Evolutionary conservation across 768 basidiomycete genomes (phyloP).

Genomic region (Royoungia palumana): DNA sequence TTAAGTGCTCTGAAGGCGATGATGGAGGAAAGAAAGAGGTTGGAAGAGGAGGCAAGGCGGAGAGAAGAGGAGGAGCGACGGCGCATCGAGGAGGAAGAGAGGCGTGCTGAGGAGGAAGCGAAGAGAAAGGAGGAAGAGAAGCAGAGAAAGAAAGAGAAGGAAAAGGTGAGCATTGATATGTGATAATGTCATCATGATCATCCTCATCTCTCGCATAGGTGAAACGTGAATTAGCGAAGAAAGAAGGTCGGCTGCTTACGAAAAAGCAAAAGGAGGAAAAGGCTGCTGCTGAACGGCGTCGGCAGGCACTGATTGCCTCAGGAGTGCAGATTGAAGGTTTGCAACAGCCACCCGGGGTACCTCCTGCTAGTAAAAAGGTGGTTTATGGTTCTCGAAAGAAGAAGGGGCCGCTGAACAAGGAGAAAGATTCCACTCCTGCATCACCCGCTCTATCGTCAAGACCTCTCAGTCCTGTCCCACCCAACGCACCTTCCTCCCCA

Average conservation of each 20-base stretch:
- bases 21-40: conserved; percentile 87
- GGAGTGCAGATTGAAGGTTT: conserved; percentile 90
- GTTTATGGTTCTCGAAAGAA: conserved; percentile 85
- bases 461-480: conserved; percentile 40
- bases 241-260: conserved; percentile 92
- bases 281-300: conserved; percentile 85
- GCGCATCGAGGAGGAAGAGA: conserved; percentile 89
- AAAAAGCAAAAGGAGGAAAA: conserved; percentile 96
- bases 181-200: neutral
- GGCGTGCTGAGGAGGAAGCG: conserved; percentile 72
- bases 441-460: conserved; percentile 55
- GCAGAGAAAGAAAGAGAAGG: conserved; percentile 80
- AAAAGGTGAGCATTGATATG: conserved; percentile 53
- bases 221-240: conserved; percentile 86
- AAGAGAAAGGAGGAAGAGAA: conserved; percentile 78
- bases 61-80: conserved; percentile 73
- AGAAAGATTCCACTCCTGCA: conserved; percentile 29
- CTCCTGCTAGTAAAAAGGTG: conserved; percentile 59
- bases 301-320: conserved; percentile 84
- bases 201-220: conserved; percentile 45
- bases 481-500: conserved; percentile 23
- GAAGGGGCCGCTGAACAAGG: conserved; percentile 53
- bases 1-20: conserved; percentile 83
- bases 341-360: conserved; percentile 50
- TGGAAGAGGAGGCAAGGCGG: conserved; percentile 79